phyloP scores from a whole-genome alignment of 306 rosid species.

The Adenanthera pavonina region DNA sequence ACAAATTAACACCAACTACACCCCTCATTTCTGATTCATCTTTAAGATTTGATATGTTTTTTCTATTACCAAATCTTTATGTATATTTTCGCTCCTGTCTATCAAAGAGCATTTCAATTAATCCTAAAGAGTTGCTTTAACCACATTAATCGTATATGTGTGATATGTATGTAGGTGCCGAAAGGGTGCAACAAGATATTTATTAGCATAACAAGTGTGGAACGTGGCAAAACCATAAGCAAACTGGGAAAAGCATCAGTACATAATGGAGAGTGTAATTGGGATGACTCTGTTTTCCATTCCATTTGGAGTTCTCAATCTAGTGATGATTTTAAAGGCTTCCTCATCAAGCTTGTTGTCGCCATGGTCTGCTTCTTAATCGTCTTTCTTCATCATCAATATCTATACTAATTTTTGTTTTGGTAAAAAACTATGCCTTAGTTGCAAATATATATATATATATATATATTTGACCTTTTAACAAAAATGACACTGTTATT shows the following conservation, averaged over 20 bases:
- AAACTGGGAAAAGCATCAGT: conserved; percentile 41
- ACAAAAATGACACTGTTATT: not conserved
- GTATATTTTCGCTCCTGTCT: too few relatives aligned
- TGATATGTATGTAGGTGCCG: conserved; percentile 35
- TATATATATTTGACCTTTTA: too few relatives aligned
- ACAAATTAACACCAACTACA: too few relatives aligned
- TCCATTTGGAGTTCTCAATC: conserved; percentile 38
- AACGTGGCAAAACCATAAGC: conserved; percentile 47
- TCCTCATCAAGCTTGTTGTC: conserved; percentile 45
- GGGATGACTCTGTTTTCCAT: conserved; percentile 39
- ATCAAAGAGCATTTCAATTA: too few relatives aligned
- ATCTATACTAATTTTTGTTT: not conserved
- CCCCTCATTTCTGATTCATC: too few relatives aligned
- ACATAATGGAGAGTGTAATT: conserved; percentile 45
- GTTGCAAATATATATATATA: too few relatives aligned
- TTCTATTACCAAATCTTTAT: too few relatives aligned
- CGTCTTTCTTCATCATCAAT: conserved; percentile 14
- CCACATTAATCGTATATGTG: too few relatives aligned
- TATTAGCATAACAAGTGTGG: conserved; percentile 35
- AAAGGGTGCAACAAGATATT: conserved; percentile 50
- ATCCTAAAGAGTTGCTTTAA: too few relatives aligned
- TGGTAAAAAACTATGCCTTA: too few relatives aligned
- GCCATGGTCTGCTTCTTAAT: conserved; percentile 43
- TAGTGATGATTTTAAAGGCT: conserved; percentile 31
- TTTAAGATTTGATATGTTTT: too few relatives aligned